Conservation (phyloP, 805 yeast genomes). For the Sugiyamaella smithiae region DNA sequence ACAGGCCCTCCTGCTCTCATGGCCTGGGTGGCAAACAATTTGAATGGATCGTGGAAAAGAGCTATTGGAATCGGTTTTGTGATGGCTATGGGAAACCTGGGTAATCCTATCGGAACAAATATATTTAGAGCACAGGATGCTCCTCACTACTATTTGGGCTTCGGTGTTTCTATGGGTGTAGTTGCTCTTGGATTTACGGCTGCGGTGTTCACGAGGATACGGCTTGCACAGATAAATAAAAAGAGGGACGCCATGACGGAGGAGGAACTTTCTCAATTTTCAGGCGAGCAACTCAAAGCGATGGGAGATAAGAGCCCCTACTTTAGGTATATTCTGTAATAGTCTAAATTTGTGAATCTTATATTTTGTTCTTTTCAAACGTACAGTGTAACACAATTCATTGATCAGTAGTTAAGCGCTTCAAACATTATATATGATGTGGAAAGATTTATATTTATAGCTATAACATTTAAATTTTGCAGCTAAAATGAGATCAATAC, state of each 20-base stretch:
- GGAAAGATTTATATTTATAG: no score
- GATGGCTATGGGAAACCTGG: constrained; percentile 5
- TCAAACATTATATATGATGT: no score
- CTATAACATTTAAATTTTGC: no score
- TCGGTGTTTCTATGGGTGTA: constrained; percentile 1
- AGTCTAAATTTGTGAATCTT: no score
- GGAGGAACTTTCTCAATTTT: not conserved
- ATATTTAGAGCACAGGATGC: not conserved
- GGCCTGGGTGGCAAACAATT: constrained; percentile 11
- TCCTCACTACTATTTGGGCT: constrained; percentile 4
- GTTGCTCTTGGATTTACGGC: not conserved
- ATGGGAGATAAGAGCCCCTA: constrained; percentile 2
- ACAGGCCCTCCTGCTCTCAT: constrained; percentile 5
- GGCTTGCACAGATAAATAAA: not conserved
- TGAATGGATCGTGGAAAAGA: constrained; percentile 5
- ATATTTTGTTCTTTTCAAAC: no score
- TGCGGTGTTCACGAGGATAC: not conserved
- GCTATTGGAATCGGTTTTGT: constrained; percentile 8
- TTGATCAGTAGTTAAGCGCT: no score
- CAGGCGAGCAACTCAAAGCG: not conserved
- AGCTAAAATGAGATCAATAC: no score
- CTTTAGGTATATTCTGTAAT: not conserved
- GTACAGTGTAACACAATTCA: no score
- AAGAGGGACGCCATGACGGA: not conserved
- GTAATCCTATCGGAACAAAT: constrained; percentile 5